These are phyloP conservation scores for Wickerhamiella vanderwaltii DNA, from an alignment of 805 yeast genomes.

Conservation along the genomic window DNA sequence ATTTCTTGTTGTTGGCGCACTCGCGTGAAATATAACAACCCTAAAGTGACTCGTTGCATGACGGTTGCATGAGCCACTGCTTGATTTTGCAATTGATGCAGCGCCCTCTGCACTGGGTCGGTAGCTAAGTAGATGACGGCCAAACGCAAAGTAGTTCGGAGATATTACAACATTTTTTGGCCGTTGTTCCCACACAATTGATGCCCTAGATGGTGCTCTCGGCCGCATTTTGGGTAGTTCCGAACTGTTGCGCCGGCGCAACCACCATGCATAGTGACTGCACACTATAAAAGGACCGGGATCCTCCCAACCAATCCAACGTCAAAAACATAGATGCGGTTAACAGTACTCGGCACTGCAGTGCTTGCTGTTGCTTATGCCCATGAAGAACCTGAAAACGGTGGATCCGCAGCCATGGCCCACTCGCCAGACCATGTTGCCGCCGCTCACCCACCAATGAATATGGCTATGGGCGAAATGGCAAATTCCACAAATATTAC, in stretches of 20 bases:
- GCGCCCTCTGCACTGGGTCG: too few species aligned
- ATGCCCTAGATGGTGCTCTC: too few species aligned
- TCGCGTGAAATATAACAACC: too few species aligned
- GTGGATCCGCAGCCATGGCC: background rate
- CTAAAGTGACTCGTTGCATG: too few species aligned
- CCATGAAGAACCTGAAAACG: slow-evolving; percentile 4
- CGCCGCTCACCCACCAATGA: background rate
- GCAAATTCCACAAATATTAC: background rate
- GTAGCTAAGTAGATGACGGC: too few species aligned
- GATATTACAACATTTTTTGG: too few species aligned
- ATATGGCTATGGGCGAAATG: background rate
- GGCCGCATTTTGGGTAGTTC: too few species aligned
- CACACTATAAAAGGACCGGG: background rate
- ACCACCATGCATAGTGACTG: background rate
- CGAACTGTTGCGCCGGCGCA: background rate
- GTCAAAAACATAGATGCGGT: background rate
- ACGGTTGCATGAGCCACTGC: too few species aligned
- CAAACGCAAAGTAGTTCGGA: too few species aligned
- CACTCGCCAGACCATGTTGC: background rate
- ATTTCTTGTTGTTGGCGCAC: too few species aligned
- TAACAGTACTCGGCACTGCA: background rate
- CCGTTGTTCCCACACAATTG: too few species aligned
- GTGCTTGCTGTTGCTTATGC: background rate
- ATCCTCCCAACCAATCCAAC: background rate
- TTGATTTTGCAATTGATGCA: too few species aligned